Evolutionary conservation across 129 eudicot species (phyloP), one percentile per base, ranked within the genome.

Genomic region (Flaveria sonorensis): DNA sequence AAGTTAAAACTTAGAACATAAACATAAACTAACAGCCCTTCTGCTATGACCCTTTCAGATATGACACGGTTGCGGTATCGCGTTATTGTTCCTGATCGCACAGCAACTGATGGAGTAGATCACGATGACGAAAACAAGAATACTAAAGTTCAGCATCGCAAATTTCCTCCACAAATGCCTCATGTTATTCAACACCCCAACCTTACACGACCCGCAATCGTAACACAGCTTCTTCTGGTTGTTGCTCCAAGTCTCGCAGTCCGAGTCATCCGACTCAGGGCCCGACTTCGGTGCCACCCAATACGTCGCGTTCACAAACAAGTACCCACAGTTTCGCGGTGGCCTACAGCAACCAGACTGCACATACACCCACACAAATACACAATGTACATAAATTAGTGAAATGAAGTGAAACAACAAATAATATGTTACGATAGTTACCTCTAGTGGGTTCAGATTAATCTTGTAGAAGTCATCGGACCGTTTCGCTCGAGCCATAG

Each of bases 331-430:
- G 76, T 85, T 24, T 0, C 19, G 62, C 7, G 97, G 90, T 39
- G 95, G 92, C 65, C 83, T 87, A 78, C 95, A 91, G 82, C 97
- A 91, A 39, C 95, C 90, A 0, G 86, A 83, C 97, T 91, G 67
- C 79, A 10, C 10, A n/a, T 7, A 19, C 0, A 6, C 10, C 40
- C n/a, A 23, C n/a, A 60, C 26, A 24, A 24, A 24, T 24, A 24
- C 26, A 24, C 14, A 61, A 61, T 13, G 11, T 24, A 60, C 67
- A 60, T 10, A 2, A 23, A 23, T 23, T 24, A 23, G 2, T 60
- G 14, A 60, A 10, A 10, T 10, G 10, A 4, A 9, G 2, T 21
- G 13, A 23, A 60, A 2, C 32, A 21, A 56, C 19, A 19, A 13
- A 55, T 20, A 4, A 36, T 36, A 36, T 36, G 40, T 36, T 36